These are phyloP conservation scores for Acanthochlamys bracteata DNA, from an alignment of 106 monocot genomes.

Conservation along the genomic window DNA sequence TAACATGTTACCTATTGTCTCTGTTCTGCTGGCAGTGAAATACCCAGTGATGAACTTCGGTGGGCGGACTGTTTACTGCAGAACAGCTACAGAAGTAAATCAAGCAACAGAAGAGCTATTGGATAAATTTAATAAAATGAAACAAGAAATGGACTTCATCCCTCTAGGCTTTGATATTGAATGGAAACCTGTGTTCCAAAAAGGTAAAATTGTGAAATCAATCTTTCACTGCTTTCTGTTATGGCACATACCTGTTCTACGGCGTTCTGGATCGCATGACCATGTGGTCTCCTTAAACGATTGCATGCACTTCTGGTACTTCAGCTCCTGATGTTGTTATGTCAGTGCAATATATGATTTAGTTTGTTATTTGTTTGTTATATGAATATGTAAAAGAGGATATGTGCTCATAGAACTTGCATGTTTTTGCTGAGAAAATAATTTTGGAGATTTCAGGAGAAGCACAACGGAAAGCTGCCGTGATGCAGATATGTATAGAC, in stretches of 20 bases:
- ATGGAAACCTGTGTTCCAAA: constrained; percentile 63
- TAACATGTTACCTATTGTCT: background rate
- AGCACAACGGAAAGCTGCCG: constrained; percentile 62
- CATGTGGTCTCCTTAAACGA: background rate
- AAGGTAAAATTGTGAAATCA: constrained; percentile 54
- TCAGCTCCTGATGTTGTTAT: background rate
- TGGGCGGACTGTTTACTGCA: constrained; percentile 60
- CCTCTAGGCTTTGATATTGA: constrained; percentile 87
- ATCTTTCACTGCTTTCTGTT: too few relatives aligned
- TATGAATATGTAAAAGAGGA: background rate
- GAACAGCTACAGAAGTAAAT: constrained; percentile 64
- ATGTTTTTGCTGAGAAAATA: too few relatives aligned
- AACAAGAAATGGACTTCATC: constrained; percentile 18
- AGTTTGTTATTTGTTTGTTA: background rate
- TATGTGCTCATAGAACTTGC: too few relatives aligned
- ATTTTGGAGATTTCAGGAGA: constrained; percentile 41
- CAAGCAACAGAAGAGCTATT: constrained; percentile 46
- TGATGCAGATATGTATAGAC: constrained; percentile 86
- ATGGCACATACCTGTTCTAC: too few relatives aligned
- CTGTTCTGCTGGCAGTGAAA: constrained; percentile 25
- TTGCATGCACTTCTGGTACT: too few relatives aligned
- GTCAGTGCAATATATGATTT: background rate
- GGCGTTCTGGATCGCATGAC: too few relatives aligned
- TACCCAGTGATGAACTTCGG: constrained; percentile 48
- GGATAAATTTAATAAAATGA: constrained; percentile 35